Evolutionary conservation across 1,284 basidiomycete genomes (phyloP).

Genomic region (Cryptococcus floricola): DNA sequence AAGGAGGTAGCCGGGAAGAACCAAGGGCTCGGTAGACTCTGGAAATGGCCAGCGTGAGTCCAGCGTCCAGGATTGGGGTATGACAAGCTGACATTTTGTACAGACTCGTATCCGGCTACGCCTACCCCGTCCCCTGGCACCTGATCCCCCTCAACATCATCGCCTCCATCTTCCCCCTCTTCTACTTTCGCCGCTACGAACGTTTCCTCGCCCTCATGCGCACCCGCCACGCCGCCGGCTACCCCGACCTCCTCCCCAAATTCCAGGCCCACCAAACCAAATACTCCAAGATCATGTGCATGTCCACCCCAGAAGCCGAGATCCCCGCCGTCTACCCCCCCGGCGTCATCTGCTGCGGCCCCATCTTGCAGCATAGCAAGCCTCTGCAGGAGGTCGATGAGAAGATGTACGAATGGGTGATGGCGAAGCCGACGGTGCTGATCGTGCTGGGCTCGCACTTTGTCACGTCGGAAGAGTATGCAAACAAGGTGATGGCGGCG

Average conservation of each 20-base stretch:
- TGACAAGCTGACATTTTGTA: neutral
- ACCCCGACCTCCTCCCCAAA: constrained; percentile 9
- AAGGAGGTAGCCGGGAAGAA: constrained; percentile 15
- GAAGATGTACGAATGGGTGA: neutral
- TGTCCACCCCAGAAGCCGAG: constrained; percentile 18
- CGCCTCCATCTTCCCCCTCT: constrained; percentile 4
- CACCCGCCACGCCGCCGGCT: constrained; percentile 17
- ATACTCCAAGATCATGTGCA: constrained; percentile 11
- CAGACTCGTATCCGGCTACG: neutral
- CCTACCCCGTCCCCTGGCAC: constrained; percentile 9
- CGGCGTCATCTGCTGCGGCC: constrained; percentile 18
- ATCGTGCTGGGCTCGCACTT: constrained; percentile 20
- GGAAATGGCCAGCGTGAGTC: constrained; percentile 19
- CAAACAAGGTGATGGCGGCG: constrained; percentile 9
- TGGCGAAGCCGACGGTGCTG: constrained; percentile 5
- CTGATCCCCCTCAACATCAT: constrained; percentile 17
- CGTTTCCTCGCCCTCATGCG: constrained; percentile 8
- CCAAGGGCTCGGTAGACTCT: constrained; percentile 5
- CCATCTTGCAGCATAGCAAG: constrained; percentile 14
- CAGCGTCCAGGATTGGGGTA: neutral
- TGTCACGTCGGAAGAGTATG: constrained; percentile 4
- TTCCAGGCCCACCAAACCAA: neutral
- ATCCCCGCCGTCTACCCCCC: constrained; percentile 12
- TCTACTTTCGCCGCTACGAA: constrained; percentile 9
- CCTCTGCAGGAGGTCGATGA: constrained; percentile 12